phyloP scores from a whole-genome alignment of 345 rosid genomes.

The Carallia brachiata region DNA sequence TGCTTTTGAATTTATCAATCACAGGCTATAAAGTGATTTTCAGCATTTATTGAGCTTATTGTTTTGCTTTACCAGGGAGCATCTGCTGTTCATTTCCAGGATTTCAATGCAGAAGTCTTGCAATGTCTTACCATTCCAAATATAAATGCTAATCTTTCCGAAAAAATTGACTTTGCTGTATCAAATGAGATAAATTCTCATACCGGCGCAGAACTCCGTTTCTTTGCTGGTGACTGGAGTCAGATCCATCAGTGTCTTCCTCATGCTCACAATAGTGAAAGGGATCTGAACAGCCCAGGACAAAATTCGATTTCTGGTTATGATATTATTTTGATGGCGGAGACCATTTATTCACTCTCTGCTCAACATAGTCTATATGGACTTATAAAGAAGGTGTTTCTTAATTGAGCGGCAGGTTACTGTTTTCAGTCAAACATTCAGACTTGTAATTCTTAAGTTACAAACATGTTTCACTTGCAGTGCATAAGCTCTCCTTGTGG shows the following conservation, averaged over 20 bases:
- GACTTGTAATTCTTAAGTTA: slow-evolving; percentile 15
- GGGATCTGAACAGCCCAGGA: slow-evolving; percentile 24
- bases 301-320: slow-evolving; percentile 42
- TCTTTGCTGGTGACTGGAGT: slow-evolving; percentile 91
- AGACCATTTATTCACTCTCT: slow-evolving; percentile 75
- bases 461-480: slow-evolving; percentile 36
- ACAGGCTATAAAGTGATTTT: slow-evolving; percentile 7
- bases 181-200: slow-evolving; percentile 16
- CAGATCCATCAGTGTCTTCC: slow-evolving; percentile 67
- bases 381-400: slow-evolving; percentile 67
- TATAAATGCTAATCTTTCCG: slow-evolving; percentile 47
- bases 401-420: not conserved
- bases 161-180: slow-evolving; percentile 21
- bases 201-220: slow-evolving; percentile 38
- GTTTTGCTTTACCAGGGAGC: slow-evolving; percentile 55
- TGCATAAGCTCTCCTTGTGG: slow-evolving; percentile 59
- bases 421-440: not conserved
- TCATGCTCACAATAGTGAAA: slow-evolving; percentile 31
- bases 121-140: slow-evolving; percentile 79
- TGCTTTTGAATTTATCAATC: not conserved
- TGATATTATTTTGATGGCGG: slow-evolving; percentile 85
- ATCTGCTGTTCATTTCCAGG: slow-evolving; percentile 70
- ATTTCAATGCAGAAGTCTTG: slow-evolving; percentile 89
- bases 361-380: slow-evolving; percentile 62
- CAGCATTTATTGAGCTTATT: slow-evolving; percentile 11